A percentile compares a stretch with the other conserved stretches of the same genome.
Evolutionary conservation across 23 red algal species (phyloP).

Genomic region (Agarophyton chilense): DNA sequence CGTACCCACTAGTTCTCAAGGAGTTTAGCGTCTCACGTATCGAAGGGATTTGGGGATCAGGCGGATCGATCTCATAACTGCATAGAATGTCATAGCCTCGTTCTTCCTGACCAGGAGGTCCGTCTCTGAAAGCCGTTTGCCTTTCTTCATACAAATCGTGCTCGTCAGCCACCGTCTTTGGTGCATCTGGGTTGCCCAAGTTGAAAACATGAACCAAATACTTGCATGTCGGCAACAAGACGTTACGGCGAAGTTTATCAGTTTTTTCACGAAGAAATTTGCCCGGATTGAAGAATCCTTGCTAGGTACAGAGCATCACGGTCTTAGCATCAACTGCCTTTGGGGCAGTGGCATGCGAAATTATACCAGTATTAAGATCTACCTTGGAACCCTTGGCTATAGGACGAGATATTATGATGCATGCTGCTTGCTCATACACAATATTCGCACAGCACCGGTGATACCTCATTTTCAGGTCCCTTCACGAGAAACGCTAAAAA

Average conservation of each 20-base stretch:
- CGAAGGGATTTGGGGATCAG: not conserved
- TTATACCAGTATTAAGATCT: not conserved
- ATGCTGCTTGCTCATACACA: slow-evolving; percentile 12
- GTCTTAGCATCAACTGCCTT: slow-evolving; percentile 9
- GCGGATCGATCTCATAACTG: slow-evolving; percentile 44
- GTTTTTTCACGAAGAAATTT: slow-evolving; percentile 13
- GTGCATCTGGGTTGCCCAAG: slow-evolving; percentile 15
- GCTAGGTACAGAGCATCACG: slow-evolving; percentile 9
- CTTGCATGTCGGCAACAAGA: slow-evolving; percentile 39
- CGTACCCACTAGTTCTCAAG: slow-evolving; percentile 45
- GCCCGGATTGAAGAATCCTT: slow-evolving; percentile 26
- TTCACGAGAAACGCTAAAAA: slow-evolving; percentile 18
- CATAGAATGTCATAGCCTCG: slow-evolving; percentile 39
- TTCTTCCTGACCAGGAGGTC: slow-evolving; percentile 5
- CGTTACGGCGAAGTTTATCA: not conserved
- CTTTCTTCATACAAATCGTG: slow-evolving; percentile 5
- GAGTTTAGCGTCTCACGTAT: slow-evolving; percentile 29
- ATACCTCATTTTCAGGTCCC: not conserved
- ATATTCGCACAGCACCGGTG: slow-evolving; percentile 1
- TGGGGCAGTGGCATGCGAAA: slow-evolving; percentile 46
- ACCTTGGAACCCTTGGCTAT: not conserved
- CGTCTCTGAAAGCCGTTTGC: not conserved
- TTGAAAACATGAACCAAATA: slow-evolving; percentile 37
- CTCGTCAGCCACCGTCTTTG: not conserved
- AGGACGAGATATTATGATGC: slow-evolving; percentile 40